Evolutionary conservation across 352 stramenopile genomes (phyloP).

Genomic region (Globisporangium barbulae): DNA sequence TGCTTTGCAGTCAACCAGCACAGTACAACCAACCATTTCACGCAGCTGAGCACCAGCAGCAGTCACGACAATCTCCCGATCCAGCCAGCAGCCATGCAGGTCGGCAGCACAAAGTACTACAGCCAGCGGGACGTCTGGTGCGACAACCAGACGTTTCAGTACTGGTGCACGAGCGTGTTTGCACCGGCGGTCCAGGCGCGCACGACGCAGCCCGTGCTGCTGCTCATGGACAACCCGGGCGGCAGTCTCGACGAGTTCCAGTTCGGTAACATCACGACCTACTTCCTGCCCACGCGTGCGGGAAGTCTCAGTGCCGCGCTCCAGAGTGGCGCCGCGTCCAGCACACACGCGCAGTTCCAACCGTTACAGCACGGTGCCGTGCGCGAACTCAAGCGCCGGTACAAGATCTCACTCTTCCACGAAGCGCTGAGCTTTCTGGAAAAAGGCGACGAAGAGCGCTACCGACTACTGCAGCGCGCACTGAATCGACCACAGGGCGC

Average conservation of each 20-base stretch:
- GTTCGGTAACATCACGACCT: conserved; percentile 33
- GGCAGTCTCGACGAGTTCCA: conserved; percentile 33
- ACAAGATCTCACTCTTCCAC: conserved; percentile 48
- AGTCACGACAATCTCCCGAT: neutral
- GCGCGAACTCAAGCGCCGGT: conserved; percentile 47
- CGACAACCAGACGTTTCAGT: conserved; percentile 44
- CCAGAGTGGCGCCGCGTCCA: conserved; percentile 2
- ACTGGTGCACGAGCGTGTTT: conserved; percentile 52
- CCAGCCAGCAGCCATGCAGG: conserved; percentile 4
- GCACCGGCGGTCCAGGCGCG: conserved; percentile 37
- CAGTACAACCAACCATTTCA: conserved; percentile 1
- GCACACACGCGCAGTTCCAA: conserved; percentile 24
- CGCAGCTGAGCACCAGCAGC: neutral
- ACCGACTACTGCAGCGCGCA: conserved; percentile 36
- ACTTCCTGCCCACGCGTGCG: conserved; percentile 34
- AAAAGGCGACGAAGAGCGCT: conserved; percentile 36
- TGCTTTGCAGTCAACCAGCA: conserved; percentile 23
- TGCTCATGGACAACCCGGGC: conserved; percentile 45
- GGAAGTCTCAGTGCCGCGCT: neutral
- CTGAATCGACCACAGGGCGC: conserved; percentile 30
- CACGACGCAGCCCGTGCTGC: conserved; percentile 39
- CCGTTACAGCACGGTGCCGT: conserved; percentile 33
- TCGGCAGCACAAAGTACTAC: conserved; percentile 26
- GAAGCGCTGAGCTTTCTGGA: conserved; percentile 42
- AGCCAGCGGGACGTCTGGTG: conserved; percentile 56